Base-by-base conservation (phyloP, 2,329 filamentous ascomycete species). In the Scleromitrula shiraiana region DNA sequence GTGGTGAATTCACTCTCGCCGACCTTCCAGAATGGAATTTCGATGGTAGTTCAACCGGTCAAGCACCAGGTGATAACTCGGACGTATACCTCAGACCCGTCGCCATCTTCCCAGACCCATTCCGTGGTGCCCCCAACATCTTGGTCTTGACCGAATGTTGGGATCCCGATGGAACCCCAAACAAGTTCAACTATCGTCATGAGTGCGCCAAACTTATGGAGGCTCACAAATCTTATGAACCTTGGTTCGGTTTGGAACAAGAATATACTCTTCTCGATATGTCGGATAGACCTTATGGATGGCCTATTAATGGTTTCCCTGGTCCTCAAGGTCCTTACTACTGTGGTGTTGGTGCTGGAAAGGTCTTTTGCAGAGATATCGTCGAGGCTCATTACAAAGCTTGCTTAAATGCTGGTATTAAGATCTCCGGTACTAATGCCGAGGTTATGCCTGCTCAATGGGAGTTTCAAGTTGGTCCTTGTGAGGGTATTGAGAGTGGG, bases 371-470 rank as follows among this genome's bases (percentile, higher is more conserved):
- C 82, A 85, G 91, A 75, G 91, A 98, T 67, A 91, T 98, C 55
- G 90, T 98, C 59, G 91, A 97, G 75, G 84, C 87, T 56, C 88
- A 95, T 75, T 90, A 88, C 83, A 88, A 88, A 73, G 83, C 84
- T 58, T 67, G 79, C 77, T 67, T 97, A 70, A 95, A 88, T 68
- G 81, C 91, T 52, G 84, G 85, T 52, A 78, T 98, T 71, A 83
- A 90, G 69, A 97, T 98, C 70, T 95, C 90, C 22, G 93, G 93
- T 65, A 97, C 93, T 74, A 98, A 98, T 71, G 93, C 93, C 58
- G 93, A 98, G 78, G 93, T 98, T 65, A 95, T 96, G 87, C 86
- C 89, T 56, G 89, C 86, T 52, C 91, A 96, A 72, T 97, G 91
- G 91, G 91, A 97, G 70, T 96, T 88, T 82, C 91, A 96, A 68